These are phyloP conservation scores for Salix udensis DNA, from an alignment of 345 rosid species.

Conservation along the genomic window DNA sequence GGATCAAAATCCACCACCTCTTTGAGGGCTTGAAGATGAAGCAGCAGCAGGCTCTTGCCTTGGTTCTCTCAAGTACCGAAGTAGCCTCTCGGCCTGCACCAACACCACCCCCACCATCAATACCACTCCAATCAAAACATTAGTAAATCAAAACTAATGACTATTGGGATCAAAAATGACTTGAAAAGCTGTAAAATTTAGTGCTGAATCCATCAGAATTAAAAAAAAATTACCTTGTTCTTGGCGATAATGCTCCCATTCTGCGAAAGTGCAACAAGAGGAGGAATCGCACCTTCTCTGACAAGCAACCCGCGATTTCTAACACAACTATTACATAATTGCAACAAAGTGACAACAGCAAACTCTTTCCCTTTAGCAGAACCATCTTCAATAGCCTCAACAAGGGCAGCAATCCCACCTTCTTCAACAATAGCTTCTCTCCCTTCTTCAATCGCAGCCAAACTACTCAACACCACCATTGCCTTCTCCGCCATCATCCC, in stretches of 20 bases:
- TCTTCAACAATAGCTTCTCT: slow-evolving; percentile 75
- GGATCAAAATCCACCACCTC: not conserved
- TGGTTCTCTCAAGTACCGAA: slow-evolving; percentile 67
- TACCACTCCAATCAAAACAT: not conserved
- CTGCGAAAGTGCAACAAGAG: slow-evolving; percentile 89
- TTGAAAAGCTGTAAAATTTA: not conserved
- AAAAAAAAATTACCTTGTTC: slow-evolving; percentile 52
- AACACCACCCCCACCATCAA: not conserved
- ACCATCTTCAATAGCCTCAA: slow-evolving; percentile 90
- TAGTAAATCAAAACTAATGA: not conserved
- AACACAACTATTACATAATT: slow-evolving; percentile 65
- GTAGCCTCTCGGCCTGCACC: slow-evolving; percentile 87
- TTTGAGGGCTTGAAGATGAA: slow-evolving; percentile 50
- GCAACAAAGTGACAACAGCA: slow-evolving; percentile 74
- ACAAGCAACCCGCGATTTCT: slow-evolving; percentile 84
- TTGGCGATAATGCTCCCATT: slow-evolving; percentile 66
- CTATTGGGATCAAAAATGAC: not conserved
- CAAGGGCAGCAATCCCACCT: slow-evolving; percentile 83
- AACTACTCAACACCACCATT: slow-evolving; percentile 80
- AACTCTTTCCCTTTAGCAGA: slow-evolving; percentile 84
- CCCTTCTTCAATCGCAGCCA: slow-evolving; percentile 71
- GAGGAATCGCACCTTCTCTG: slow-evolving; percentile 98
- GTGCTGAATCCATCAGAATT: not conserved
- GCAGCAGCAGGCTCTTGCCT: slow-evolving; percentile 42
- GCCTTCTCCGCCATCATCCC: slow-evolving; percentile 97